Percentiles rank a stretch among this genome's conserved stretches.
These are phyloP conservation scores for Geosmithia putterillii DNA, from an alignment of 2,329 filamentous ascomycete genomes.

Conservation along the genomic window DNA sequence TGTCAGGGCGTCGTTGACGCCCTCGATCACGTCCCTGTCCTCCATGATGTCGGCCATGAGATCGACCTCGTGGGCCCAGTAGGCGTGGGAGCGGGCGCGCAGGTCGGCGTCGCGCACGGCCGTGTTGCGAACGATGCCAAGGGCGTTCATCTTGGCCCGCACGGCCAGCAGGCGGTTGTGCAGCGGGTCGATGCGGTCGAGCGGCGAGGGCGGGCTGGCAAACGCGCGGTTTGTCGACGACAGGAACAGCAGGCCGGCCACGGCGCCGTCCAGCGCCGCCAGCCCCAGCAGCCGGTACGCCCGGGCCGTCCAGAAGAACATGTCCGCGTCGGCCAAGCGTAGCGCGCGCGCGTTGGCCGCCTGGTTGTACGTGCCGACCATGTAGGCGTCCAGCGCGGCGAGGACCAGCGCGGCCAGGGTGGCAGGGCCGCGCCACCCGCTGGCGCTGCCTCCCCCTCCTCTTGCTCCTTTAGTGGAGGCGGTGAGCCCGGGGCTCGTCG, in stretches of 20 bases:
- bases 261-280: slow-evolving; percentile 46
- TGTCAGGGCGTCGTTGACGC: slow-evolving; percentile 54
- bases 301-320: slow-evolving; percentile 59
- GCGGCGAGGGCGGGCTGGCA: slow-evolving; percentile 43
- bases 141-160: slow-evolving; percentile 56
- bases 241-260: slow-evolving; percentile 60
- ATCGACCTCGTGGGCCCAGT: slow-evolving; percentile 70
- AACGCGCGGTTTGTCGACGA: slow-evolving; percentile 73
- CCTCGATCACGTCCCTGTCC: slow-evolving; percentile 61
- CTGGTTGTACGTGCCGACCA: slow-evolving; percentile 52
- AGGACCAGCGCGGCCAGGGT: slow-evolving; percentile 48
- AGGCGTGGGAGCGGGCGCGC: slow-evolving; percentile 51
- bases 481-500: slow-evolving; percentile 56
- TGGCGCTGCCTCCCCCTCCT: slow-evolving; percentile 39
- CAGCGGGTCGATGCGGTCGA: slow-evolving; percentile 52
- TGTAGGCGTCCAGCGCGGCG: slow-evolving; percentile 52
- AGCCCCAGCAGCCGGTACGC: slow-evolving; percentile 52
- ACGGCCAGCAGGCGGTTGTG: slow-evolving; percentile 44
- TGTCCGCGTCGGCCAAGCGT: slow-evolving; percentile 51
- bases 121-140: slow-evolving; percentile 71
- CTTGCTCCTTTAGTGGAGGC: background rate
- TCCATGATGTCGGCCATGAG: slow-evolving; percentile 67
- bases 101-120: slow-evolving; percentile 61
- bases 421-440: slow-evolving; percentile 59
- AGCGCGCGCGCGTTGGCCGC: slow-evolving; percentile 50